Base-by-base conservation (phyloP, 2,329 filamentous ascomycete genomes). In the Pseudogymnoascus sp. region DNA sequence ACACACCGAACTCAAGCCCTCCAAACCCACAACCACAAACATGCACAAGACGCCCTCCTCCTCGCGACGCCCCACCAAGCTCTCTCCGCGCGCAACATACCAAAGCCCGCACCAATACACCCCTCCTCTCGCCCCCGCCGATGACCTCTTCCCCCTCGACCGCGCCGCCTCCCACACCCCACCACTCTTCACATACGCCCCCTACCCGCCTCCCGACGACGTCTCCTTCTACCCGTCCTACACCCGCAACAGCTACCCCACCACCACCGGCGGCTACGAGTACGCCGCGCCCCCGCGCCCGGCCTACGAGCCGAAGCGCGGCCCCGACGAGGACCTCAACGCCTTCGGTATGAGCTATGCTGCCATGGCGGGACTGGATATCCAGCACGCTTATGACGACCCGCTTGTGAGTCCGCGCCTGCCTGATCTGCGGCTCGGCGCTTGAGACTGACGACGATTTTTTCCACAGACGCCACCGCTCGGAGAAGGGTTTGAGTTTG, bases 151-250 rank as follows among this genome's bases (percentile, higher is more conserved):
- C 75, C 76, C 80, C 31, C 74, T 75, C 63, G 79, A 83, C 53
- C 87, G 91, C 70, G 87, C 91, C 68, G 81, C 89, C 76, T 90
- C 89, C 75, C 76, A 80, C 33, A 89, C 87, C 64, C 89, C 89
- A 62, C 87, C 88, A 63, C 84, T 88, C 61, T 87, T 88, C 71
- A 77, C 78, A 62, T 90, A 89, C 77, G 82, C 85, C 62, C 76
- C 84, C n/a, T 89, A 90, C 71, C 83, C 85, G 13, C 81, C 85
- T 50, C 83, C 86, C 21, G 87, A 90, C 67, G 83, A 87, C 72
- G 79, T 87, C 68, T 38, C 57, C 15, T 60, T 84, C 66, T 82
- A 89, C 71, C 74, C 82, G 63, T 78, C 83, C 28, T 87, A 88
- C 71, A 80, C 81, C 63, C 82, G 61, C 76, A 79, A 17, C 64